Base-by-base conservation (phyloP, 1,284 basidiomycete genomes). In the Puccinia hordei region DNA sequence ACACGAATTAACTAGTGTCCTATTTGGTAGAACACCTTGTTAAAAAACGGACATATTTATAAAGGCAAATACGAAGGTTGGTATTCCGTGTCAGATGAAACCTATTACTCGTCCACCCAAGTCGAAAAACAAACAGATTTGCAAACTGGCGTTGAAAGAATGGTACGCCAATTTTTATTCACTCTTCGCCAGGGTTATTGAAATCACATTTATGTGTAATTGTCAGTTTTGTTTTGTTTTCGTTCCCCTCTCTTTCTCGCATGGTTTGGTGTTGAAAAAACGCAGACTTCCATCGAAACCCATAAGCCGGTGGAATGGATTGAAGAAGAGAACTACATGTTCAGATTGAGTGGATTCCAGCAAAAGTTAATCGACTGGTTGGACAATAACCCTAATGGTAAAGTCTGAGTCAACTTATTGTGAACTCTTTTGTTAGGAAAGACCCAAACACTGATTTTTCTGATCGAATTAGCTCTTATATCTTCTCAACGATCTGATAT, bases 11-110 rank as follows among this genome's bases (percentile, higher is more conserved):
- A 30, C 15, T 38, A 33, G 22, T 35, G n/a, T 13, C 17, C 13
- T 61, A 17, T 38, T 4, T 35, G 41, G 10, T 73, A 80, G 74
- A 19, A 53, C 69, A 53, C 61, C 17, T 73, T 86, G 10, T 61
- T 72, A n/a, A 82, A 83, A 1, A 78, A 77, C 12, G 85, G 84
- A 0, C 75, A 82, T 59, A 85, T 86, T 57, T 86, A 85, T 77
- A 82, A 85, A 55, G 85, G 85, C 6, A 80, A 73, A 38, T 85
- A 86, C 53, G 81, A 82, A 65, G 85, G 85, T 12, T 86, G 85
- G 85, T 86, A 86, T 49, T 83, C 84, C 8, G 85, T 86, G 15
- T 84, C 83, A 10, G 85, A 86, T 81, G 85, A 86, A 72, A 84
- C 85, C 13, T 86, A 85, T 82, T 86, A 85, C 69, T 83, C 85